Percentiles rank a stretch among this genome's conserved stretches.
Conservation (phyloP, 441 rosid genomes). For the Omphalea diandra region DNA sequence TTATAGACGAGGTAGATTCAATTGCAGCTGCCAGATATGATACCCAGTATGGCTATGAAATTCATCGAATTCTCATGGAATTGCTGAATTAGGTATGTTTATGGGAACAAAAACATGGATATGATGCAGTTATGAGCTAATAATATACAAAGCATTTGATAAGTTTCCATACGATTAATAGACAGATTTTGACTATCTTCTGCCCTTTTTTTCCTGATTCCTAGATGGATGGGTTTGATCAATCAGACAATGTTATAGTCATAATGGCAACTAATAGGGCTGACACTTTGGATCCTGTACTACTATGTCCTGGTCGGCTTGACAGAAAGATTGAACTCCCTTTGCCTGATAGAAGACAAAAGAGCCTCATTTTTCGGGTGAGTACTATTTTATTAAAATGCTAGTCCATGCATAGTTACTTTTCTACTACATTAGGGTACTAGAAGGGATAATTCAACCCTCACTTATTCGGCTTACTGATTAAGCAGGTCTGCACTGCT, state of each 20-base stretch:
- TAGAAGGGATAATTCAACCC: background rate
- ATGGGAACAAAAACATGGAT: background rate
- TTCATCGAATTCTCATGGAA: slow-evolving; percentile 87
- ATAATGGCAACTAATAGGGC: slow-evolving; percentile 93
- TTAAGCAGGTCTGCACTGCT: too few species aligned
- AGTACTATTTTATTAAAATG: background rate
- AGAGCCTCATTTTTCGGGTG: slow-evolving; percentile 56
- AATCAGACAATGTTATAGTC: too few species aligned
- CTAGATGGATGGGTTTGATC: too few species aligned
- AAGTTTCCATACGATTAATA: background rate
- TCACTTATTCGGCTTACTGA: slow-evolving; percentile 53
- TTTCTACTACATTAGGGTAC: background rate
- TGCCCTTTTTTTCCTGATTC: background rate
- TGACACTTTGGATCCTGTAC: slow-evolving; percentile 91
- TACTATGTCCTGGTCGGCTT: slow-evolving; percentile 89
- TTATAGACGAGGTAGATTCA: slow-evolving; percentile 90
- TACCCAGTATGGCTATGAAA: slow-evolving; percentile 92
- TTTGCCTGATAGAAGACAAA: too few species aligned
- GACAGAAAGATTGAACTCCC: slow-evolving; percentile 86
- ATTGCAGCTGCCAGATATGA: slow-evolving; percentile 93
- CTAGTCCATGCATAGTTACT: background rate
- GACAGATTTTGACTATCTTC: background rate
- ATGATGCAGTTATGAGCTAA: background rate
- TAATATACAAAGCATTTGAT: too few species aligned
- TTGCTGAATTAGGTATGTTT: slow-evolving; percentile 76